Evolutionary conservation across 176 grass and related monocot species (phyloP).

Genomic region (Secale cereale): DNA sequence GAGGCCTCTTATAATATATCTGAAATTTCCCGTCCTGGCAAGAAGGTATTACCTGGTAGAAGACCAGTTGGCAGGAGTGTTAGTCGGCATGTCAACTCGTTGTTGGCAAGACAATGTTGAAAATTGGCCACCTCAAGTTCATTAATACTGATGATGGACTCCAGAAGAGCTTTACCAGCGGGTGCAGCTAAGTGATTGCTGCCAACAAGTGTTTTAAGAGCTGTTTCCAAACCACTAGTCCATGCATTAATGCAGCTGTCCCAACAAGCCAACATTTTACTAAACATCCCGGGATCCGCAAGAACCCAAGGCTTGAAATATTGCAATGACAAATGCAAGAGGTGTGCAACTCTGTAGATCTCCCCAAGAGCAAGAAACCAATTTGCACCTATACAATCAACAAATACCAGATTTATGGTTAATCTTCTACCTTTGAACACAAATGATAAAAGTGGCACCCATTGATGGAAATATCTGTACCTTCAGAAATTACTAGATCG

Average conservation of each 20-base stretch:
- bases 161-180: slow-evolving; percentile 43
- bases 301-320: slow-evolving; percentile 68
- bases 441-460: slow-evolving; percentile 4
- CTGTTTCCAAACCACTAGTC: slow-evolving; percentile 27
- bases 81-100: slow-evolving; percentile 27
- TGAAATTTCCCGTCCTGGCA: neutral
- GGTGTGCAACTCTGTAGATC: slow-evolving; percentile 53
- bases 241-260: slow-evolving; percentile 48
- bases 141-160: slow-evolving; percentile 40
- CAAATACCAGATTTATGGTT: slow-evolving; percentile 20
- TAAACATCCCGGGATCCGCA: slow-evolving; percentile 32
- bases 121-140: slow-evolving; percentile 26
- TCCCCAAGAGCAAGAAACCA: slow-evolving; percentile 55
- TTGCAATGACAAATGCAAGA: slow-evolving; percentile 39
- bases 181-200: neutral
- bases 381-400: slow-evolving; percentile 33
- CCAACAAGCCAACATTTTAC: slow-evolving; percentile 42
- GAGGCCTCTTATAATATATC: neutral
- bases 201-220: slow-evolving; percentile 33
- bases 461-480: slow-evolving; percentile 17
- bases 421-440: neutral
- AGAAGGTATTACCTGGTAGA: slow-evolving; percentile 41
- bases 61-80: slow-evolving; percentile 30
- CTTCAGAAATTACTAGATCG: slow-evolving; percentile 40
- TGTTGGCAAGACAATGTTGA: neutral